Evolutionary conservation across 129 eudicot species (phyloP).

Genomic region (Lactuca saligna): DNA sequence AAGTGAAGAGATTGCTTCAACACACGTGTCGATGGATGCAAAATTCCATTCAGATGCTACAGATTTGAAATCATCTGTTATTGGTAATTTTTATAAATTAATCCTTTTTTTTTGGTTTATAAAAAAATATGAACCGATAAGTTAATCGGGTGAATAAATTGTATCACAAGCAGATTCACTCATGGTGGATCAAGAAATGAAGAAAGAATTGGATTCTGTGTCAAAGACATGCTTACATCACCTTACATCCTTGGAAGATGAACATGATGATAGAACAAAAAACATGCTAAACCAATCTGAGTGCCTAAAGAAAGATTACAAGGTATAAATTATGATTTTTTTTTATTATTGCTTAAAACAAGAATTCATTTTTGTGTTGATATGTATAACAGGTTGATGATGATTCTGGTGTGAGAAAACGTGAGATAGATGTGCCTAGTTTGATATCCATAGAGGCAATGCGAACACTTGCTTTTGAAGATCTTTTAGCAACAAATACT

Average conservation of each 20-base stretch:
- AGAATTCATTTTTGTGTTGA: not conserved
- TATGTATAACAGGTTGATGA: conserved; percentile 55
- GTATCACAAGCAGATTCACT: conserved; percentile 51
- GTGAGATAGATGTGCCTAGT: conserved; percentile 60
- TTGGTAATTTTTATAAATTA: conserved; percentile 44
- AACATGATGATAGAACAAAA: conserved; percentile 41
- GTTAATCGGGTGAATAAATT: not conserved
- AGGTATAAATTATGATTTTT: conserved; percentile 41
- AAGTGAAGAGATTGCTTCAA: conserved; percentile 36
- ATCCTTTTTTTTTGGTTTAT: not conserved
- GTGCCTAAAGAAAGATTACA: conserved; percentile 61
- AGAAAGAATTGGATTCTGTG: conserved; percentile 43
- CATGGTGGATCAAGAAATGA: conserved; percentile 50
- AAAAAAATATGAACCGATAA: not conserved
- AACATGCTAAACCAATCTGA: conserved; percentile 52
- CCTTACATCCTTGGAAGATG: conserved; percentile 43
- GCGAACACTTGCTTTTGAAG: conserved; percentile 48
- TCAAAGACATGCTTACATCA: conserved; percentile 47
- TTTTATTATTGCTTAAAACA: not conserved
- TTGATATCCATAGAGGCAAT: conserved; percentile 67
- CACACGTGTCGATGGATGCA: conserved; percentile 39
- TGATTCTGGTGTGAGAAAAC: conserved; percentile 42
- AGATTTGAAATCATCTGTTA: conserved; percentile 36
- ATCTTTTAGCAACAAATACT: conserved; percentile 28
- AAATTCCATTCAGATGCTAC: conserved; percentile 40